Evolutionary conservation across 192 early-diverging fungal species (phyloP).

Genomic region (Dimargaris cristalligena): DNA sequence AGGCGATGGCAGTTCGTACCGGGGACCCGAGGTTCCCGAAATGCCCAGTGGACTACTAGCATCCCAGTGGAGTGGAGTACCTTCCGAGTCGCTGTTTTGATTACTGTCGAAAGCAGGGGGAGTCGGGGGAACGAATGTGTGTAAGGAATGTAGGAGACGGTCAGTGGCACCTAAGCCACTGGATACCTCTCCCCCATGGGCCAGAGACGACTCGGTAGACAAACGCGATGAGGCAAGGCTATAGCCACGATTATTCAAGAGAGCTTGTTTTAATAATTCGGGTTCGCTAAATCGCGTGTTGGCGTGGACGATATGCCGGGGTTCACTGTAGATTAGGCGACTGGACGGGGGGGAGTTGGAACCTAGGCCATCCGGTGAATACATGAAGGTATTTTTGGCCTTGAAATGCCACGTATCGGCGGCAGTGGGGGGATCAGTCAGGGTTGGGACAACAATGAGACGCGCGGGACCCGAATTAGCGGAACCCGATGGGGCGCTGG

Average conservation of each 20-base stretch:
- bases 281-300: slow-evolving; percentile 7
- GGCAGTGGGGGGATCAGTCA: background rate
- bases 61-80: background rate
- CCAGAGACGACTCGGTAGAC: background rate
- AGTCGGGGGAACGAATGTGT: background rate
- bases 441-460: no score
- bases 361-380: background rate
- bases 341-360: background rate
- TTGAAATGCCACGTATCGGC: slow-evolving; percentile 1
- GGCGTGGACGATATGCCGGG: slow-evolving; percentile 2
- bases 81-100: background rate
- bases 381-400: slow-evolving; percentile 1
- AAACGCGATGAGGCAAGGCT: background rate
- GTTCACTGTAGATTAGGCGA: background rate
- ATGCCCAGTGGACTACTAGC: no score
- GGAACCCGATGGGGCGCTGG: no score
- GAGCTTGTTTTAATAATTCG: background rate
- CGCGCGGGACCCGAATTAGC: no score
- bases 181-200: background rate
- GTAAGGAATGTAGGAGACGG: background rate
- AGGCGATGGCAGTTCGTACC: no score
- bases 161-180: background rate
- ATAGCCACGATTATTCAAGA: background rate
- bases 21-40: no score
- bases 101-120: background rate